A percentile compares a stretch with the other conserved stretches of the same genome.
phyloP scores from a whole-genome alignment of 257 asterid genomes.

The Nicotiana knightiana region DNA sequence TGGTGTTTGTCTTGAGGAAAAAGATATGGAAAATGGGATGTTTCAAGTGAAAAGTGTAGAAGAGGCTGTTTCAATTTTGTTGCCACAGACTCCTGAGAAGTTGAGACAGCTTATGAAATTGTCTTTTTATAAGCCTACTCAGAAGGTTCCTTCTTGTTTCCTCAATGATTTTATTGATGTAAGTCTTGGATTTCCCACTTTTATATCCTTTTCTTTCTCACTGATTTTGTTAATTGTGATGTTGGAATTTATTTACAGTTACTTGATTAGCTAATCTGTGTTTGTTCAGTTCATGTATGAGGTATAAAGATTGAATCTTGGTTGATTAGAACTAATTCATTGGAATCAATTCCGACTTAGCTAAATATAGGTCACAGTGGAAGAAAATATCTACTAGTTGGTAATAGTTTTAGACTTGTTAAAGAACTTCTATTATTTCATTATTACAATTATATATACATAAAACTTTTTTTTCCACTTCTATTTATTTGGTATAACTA shows the following conservation, averaged over 20 bases:
- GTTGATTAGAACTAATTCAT: background rate
- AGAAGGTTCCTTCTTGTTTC: slow-evolving; percentile 68
- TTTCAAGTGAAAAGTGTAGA: slow-evolving; percentile 64
- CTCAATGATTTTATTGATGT: slow-evolving; percentile 68
- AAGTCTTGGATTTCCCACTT: slow-evolving; percentile 17
- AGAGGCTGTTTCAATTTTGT: slow-evolving; percentile 53
- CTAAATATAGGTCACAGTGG: too few relatives aligned
- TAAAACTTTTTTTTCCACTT: too few relatives aligned
- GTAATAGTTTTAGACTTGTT: too few relatives aligned
- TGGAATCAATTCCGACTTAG: too few relatives aligned
- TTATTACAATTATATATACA: too few relatives aligned
- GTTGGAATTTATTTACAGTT: background rate
- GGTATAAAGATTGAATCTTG: background rate
- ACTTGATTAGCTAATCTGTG: background rate
- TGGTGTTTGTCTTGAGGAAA: slow-evolving; percentile 72
- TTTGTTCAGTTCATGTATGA: background rate
- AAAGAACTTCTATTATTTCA: too few relatives aligned
- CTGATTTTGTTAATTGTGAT: background rate
- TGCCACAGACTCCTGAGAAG: slow-evolving; percentile 62
- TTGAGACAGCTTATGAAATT: slow-evolving; percentile 49
- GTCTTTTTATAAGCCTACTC: slow-evolving; percentile 56
- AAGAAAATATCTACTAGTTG: too few relatives aligned
- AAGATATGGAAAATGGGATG: slow-evolving; percentile 74
- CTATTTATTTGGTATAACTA: too few relatives aligned
- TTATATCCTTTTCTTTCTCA: background rate